Percentiles rank a stretch among this genome's conserved stretches.
These are phyloP conservation scores for Thelonectria olida DNA, from an alignment of 2,329 filamentous ascomycete species.

Conservation along the genomic window DNA sequence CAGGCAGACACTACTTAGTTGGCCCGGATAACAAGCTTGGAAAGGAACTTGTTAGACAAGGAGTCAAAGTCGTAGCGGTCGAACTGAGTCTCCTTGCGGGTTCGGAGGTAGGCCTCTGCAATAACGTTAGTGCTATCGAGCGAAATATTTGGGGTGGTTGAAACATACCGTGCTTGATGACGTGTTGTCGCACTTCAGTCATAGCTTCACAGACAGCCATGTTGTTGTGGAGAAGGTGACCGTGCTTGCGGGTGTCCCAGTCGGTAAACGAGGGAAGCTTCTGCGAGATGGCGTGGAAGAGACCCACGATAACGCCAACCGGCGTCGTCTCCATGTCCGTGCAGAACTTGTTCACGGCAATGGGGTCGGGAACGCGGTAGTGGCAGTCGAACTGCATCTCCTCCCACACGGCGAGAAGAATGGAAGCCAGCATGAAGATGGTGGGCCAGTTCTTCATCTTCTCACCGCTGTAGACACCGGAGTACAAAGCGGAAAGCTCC, in stretches of 20 bases:
- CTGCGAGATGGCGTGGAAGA: conserved; percentile 98
- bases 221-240: conserved; percentile 91
- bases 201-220: conserved; percentile 91
- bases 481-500: conserved; percentile 91
- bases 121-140: conserved; percentile 33
- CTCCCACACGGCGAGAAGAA: conserved; percentile 94
- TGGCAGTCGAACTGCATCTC: conserved; percentile 99
- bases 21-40: conserved; percentile 93
- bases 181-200: conserved; percentile 93
- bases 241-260: conserved; percentile 93
- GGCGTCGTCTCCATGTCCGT: conserved; percentile 95
- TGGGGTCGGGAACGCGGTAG: conserved; percentile 87
- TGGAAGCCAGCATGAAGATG: conserved; percentile 96
- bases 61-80: conserved; percentile 94
- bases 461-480: conserved; percentile 97
- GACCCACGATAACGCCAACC: conserved; percentile 93
- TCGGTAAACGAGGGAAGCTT: conserved; percentile 93
- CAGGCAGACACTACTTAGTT: conserved; percentile 64
- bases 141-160: neutral
- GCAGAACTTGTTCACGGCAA: conserved; percentile 93
- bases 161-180: conserved; percentile 88
- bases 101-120: conserved; percentile 85
- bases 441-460: conserved; percentile 99
- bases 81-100: conserved; percentile 82
- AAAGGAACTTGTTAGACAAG: conserved; percentile 96